These are phyloP conservation scores for Apophysomyces ossiformis DNA, from an alignment of 371 early-diverging fungal species.

Conservation along the genomic window DNA sequence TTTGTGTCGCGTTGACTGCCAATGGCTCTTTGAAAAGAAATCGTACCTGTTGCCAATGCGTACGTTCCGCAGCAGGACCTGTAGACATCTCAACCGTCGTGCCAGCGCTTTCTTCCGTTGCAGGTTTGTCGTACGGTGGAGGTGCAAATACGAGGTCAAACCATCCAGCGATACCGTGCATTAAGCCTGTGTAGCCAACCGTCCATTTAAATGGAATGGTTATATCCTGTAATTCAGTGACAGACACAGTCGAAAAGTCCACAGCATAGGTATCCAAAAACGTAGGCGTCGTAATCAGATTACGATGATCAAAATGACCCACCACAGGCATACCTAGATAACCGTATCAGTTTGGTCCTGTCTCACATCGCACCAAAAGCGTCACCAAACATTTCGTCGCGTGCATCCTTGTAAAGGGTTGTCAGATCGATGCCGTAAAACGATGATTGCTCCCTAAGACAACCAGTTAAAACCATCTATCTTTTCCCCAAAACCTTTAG, in stretches of 20 bases:
- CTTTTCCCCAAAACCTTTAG: background rate
- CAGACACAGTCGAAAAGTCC: conserved; percentile 84
- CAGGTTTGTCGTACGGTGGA: conserved; percentile 39
- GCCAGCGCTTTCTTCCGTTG: conserved; percentile 19
- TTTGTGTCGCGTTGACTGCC: conserved; percentile 92
- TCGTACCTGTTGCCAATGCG: conserved; percentile 98
- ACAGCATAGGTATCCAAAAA: conserved; percentile 60
- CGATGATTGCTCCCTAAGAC: conserved; percentile 68
- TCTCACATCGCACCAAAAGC: background rate
- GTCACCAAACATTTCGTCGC: conserved; percentile 83
- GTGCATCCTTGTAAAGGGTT: conserved; percentile 80
- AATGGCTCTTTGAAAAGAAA: conserved; percentile 93
- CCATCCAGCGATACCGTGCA: conserved; percentile 98
- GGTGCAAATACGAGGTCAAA: conserved; percentile 86
- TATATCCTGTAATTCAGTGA: conserved; percentile 79
- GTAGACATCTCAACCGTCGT: conserved; percentile 77
- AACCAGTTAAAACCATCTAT: background rate
- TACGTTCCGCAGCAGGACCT: conserved; percentile 82
- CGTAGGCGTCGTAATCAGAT: conserved; percentile 73
- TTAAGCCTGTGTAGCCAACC: conserved; percentile 83
- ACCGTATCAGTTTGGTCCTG: conserved; percentile 29
- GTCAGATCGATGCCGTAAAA: conserved; percentile 96
- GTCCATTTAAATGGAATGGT: conserved; percentile 86
- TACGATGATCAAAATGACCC: conserved; percentile 90
- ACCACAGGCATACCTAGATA: conserved; percentile 81